A percentile compares a stretch with the other conserved stretches of the same genome.
These are phyloP conservation scores for Rhizomucor miehei DNA, from an alignment of 371 early-diverging fungal genomes.

Conservation along the genomic window DNA sequence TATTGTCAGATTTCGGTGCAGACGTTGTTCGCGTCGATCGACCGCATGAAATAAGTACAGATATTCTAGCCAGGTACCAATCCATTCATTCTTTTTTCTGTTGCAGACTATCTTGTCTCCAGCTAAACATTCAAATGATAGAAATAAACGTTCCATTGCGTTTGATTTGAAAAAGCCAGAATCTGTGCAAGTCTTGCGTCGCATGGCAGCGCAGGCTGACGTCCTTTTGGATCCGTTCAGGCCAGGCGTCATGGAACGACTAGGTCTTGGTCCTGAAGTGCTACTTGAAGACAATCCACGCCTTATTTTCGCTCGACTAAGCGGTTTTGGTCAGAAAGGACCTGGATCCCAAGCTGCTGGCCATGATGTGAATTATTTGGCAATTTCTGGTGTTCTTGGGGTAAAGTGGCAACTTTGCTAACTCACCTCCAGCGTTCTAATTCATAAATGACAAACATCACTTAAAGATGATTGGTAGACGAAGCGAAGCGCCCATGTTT, in stretches of 20 bases:
- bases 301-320: conserved; percentile 65
- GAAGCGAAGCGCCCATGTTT: conserved; percentile 57
- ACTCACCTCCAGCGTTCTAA: not conserved
- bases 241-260: conserved; percentile 72
- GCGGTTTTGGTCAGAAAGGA: conserved; percentile 72
- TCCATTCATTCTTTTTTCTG: not conserved
- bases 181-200: conserved; percentile 44
- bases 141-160: conserved; percentile 69
- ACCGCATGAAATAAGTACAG: conserved; percentile 33
- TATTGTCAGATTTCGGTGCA: conserved; percentile 76
- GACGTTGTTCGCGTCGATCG: conserved; percentile 72
- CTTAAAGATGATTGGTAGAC: conserved; percentile 55
- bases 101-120: not conserved
- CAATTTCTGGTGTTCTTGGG: conserved; percentile 65
- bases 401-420: conserved; percentile 23
- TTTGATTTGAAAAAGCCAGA: conserved; percentile 59
- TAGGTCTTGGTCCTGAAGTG: conserved; percentile 69
- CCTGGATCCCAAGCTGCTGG: conserved; percentile 61
- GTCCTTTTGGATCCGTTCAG: conserved; percentile 78
- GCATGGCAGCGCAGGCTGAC: conserved; percentile 55
- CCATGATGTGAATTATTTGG: conserved; percentile 77
- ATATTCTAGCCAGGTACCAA: conserved; percentile 56
- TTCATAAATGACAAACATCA: not conserved
- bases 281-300: conserved; percentile 54
- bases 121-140: conserved; percentile 6